phyloP scores from a whole-genome alignment of 495 filamentous ascomycete species.

The Penicillium silybi region DNA sequence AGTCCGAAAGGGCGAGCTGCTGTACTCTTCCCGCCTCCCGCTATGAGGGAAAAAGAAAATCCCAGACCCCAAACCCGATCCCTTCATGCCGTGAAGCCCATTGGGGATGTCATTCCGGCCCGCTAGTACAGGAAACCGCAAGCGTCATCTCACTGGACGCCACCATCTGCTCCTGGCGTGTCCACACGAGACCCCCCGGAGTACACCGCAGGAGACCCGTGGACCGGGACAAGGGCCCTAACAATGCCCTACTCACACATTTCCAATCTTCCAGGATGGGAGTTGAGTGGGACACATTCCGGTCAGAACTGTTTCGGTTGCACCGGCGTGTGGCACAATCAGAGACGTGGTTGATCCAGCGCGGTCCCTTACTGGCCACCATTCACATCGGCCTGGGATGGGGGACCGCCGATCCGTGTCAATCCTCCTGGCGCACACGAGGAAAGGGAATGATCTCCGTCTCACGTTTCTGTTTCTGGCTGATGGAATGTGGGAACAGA shows the following conservation, averaged over 20 bases:
- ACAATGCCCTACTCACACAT: background rate
- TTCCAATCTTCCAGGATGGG: background rate
- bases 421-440: background rate
- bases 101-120: conserved; percentile 12
- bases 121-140: background rate
- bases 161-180: conserved; percentile 9
- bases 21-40: background rate
- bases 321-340: conserved; percentile 4
- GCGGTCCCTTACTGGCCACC: conserved; percentile 11
- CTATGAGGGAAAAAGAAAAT: conserved; percentile 1
- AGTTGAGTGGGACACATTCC: background rate
- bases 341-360: conserved; percentile 1
- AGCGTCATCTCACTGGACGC: conserved; percentile 7
- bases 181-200: background rate
- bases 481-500: background rate
- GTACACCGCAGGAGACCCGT: background rate
- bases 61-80: conserved; percentile 1
- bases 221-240: background rate
- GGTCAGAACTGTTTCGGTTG: conserved; percentile 1
- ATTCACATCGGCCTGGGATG: conserved; percentile 1
- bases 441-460: conserved; percentile 5
- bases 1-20: background rate
- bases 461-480: background rate
- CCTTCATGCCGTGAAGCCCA: conserved; percentile 18
- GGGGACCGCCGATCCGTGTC: background rate